Evolutionary conservation across 2,329 filamentous ascomycete genomes (phyloP).

Genomic region (Alternaria incomplexa): DNA sequence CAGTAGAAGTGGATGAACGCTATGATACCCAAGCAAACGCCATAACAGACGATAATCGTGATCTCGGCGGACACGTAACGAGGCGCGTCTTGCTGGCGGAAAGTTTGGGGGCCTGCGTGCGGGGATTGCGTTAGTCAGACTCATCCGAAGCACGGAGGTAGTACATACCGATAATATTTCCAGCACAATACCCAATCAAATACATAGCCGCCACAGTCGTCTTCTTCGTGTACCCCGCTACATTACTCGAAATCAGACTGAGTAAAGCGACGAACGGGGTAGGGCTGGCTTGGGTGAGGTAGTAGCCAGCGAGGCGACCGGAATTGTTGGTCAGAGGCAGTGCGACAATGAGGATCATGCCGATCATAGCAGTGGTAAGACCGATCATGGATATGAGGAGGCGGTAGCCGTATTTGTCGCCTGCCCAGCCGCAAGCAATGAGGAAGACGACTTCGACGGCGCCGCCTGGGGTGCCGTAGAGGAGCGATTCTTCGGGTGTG

Average conservation of each 20-base stretch:
- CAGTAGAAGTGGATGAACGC: constrained; percentile 70
- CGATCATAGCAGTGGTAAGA: constrained; percentile 61
- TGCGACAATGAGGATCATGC: constrained; percentile 69
- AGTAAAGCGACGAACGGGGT: constrained; percentile 69
- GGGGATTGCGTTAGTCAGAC: constrained; percentile 35
- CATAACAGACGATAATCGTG: constrained; percentile 66
- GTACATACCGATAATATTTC: constrained; percentile 44
- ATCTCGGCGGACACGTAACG: constrained; percentile 69
- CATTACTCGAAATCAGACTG: constrained; percentile 68
- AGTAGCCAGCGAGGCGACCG: constrained; percentile 69
- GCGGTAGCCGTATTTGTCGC: constrained; percentile 63
- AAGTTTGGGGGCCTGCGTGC: constrained; percentile 51
- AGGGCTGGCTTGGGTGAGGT: constrained; percentile 66
- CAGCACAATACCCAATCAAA: constrained; percentile 51
- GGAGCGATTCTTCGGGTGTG: constrained; percentile 65
- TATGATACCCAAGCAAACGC: constrained; percentile 60
- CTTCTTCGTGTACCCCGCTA: constrained; percentile 66
- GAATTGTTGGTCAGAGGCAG: constrained; percentile 63
- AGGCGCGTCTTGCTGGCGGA: constrained; percentile 42
- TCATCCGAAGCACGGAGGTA: rapidly evolving
- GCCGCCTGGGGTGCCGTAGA: constrained; percentile 70
- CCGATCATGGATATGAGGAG: constrained; percentile 63
- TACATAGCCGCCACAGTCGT: constrained; percentile 63
- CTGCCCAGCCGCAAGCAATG: constrained; percentile 62
- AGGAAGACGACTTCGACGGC: constrained; percentile 68